Base-by-base conservation (phyloP, 1,284 basidiomycete species). In the Trichosporon asahii region DNA sequence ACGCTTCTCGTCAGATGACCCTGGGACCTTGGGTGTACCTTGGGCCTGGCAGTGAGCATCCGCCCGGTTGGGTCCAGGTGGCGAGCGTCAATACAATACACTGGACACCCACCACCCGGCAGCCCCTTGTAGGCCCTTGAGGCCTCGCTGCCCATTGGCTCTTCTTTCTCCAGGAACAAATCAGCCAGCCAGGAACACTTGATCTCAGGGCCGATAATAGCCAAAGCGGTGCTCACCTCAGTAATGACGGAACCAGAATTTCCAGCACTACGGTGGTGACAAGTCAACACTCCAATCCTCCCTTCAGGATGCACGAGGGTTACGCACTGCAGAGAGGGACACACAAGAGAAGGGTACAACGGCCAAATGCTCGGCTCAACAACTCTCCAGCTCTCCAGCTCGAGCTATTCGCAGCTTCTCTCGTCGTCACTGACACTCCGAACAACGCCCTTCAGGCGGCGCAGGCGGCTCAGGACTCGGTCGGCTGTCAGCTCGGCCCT, bases 1-100 rank as follows among this genome's bases (percentile, higher is more conserved):
- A 23, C 27, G 57, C 29, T 61, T 61, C 27, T 61, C 57, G 57
- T 31, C 57, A 57, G 29, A 61, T 53, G 49, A 53, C 49, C 49
- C 49, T 53, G 49, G 49, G 49, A 7, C 49, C 49, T 53, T n/a
- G 46, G 46, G n/a, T n/a, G n/a, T n/a, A 15, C 46, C 46, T 53
- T 12, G 49, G 49, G 49, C 49, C 49, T 53, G 49, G 21, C 49
- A 25, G 6, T 12, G 49, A 53, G 49, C 21, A 53, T 53, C 49
- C 49, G 25, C 35, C 35, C 11, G 35, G 11, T 12, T 37, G 35
- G 31, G 11, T 33, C 31, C 3, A 31, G 46, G 5, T 53, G 46
- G 46, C 46, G 46, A 23, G n/a, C 21, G 46, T 21, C 3, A 53
- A 53, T 21, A 37, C 46, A n/a, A 21, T 53, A 21, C 46, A 53